A percentile compares a stretch with the other conserved stretches of the same genome.
Evolutionary conservation across 2,329 filamentous ascomycete genomes (phyloP).

Genomic region (Ceratocystis colombiana): DNA sequence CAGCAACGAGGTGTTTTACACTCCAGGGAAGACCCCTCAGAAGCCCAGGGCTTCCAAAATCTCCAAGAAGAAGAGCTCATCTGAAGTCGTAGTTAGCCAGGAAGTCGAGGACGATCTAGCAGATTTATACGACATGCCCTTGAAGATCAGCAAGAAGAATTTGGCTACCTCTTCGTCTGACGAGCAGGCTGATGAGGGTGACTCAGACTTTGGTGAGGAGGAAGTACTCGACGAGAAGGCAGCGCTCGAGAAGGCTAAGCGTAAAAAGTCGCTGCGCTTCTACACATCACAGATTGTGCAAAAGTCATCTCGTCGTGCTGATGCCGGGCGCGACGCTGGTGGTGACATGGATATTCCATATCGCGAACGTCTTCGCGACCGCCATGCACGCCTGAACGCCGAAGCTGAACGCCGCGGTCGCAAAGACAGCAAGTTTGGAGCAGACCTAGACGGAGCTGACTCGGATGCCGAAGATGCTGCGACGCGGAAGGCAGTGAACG

Average conservation of each 20-base stretch:
- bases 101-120: conserved; percentile 61
- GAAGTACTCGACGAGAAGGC: conserved; percentile 65
- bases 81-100: conserved; percentile 43
- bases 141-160: conserved; percentile 41
- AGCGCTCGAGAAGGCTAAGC: conserved; percentile 74
- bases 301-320: conserved; percentile 76
- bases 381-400: conserved; percentile 75
- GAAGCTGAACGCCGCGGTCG: conserved; percentile 77
- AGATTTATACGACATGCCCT: conserved; percentile 54
- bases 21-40: conserved; percentile 27
- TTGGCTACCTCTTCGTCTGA: conserved; percentile 32
- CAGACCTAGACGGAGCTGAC: conserved; percentile 57
- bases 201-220: conserved; percentile 92
- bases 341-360: conserved; percentile 79
- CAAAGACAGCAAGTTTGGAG: conserved; percentile 50
- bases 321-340: conserved; percentile 61
- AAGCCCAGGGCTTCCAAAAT: conserved; percentile 31
- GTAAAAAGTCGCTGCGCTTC: conserved; percentile 89
- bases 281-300: conserved; percentile 97
- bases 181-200: conserved; percentile 45
- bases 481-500: conserved; percentile 44
- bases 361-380: conserved; percentile 76
- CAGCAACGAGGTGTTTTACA: conserved; percentile 28
- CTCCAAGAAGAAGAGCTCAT: conserved; percentile 37
- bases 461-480: conserved; percentile 23